phyloP scores from a whole-genome alignment of 179 eudicot genomes.

The Sideroxylon spinosum region DNA sequence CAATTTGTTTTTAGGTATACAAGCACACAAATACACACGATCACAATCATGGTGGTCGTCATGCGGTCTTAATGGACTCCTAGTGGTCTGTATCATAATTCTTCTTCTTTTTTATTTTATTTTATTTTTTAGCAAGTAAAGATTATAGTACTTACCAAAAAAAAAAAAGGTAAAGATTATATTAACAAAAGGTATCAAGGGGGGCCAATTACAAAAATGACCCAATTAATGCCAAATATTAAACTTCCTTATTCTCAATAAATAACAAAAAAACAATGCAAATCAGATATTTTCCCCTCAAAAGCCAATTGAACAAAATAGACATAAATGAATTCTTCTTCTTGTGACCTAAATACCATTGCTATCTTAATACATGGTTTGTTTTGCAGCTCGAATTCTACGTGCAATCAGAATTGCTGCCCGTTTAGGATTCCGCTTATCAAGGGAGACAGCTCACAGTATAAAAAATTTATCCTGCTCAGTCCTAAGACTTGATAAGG shows the following conservation, averaged over 20 bases:
- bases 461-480: conserved; percentile 44
- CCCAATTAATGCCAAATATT: too few relatives aligned
- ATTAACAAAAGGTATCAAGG: too few relatives aligned
- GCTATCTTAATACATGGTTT: conserved; percentile 10
- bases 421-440: conserved; percentile 61
- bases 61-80: not conserved
- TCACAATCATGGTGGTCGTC: not conserved
- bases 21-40: not conserved
- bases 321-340: not conserved
- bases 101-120: too few relatives aligned
- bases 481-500: conserved; percentile 68
- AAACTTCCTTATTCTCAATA: too few relatives aligned
- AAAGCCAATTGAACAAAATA: too few relatives aligned
- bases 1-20: not conserved
- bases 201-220: too few relatives aligned
- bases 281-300: too few relatives aligned
- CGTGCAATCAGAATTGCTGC: conserved; percentile 90
- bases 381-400: conserved; percentile 75
- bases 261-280: too few relatives aligned
- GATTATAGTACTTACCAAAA: too few relatives aligned
- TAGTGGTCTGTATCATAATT: not conserved
- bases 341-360: not conserved
- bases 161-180: too few relatives aligned
- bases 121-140: too few relatives aligned
- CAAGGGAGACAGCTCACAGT: conserved; percentile 50